Conservation (phyloP, 495 filamentous ascomycete species). For the Cenococcum geophilum region DNA sequence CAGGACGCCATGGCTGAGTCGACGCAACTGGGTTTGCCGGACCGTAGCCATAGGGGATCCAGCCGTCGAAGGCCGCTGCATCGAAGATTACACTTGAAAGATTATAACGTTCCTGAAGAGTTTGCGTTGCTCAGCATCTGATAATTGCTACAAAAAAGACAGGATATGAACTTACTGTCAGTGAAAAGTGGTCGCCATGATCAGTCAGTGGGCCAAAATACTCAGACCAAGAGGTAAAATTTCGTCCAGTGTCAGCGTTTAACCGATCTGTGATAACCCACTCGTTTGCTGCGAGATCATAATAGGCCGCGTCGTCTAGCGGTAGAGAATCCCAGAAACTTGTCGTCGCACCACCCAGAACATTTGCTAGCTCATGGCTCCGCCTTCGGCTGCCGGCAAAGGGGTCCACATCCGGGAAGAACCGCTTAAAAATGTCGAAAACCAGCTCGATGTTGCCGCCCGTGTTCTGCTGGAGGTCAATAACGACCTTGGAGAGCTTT, state of each 20-base stretch:
- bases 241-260: neutral
- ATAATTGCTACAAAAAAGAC: neutral
- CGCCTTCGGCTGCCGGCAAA: constrained; percentile 21
- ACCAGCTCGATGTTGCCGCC: constrained; percentile 18
- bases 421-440: constrained; percentile 15
- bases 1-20: neutral
- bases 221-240: neutral
- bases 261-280: neutral
- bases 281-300: neutral
- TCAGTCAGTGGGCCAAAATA: neutral
- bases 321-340: constrained; percentile 14
- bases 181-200: neutral
- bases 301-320: too few species aligned
- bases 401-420: constrained; percentile 16
- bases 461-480: constrained; percentile 26
- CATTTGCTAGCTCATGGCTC: constrained; percentile 10
- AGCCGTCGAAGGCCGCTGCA: neutral
- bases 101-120: neutral
- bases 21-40: neutral
- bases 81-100: neutral
- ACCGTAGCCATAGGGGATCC: neutral
- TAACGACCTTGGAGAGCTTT: constrained; percentile 32
- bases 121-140: neutral
- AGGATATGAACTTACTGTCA: neutral
- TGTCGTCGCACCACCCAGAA: constrained; percentile 12